These are phyloP conservation scores for Nosema granulosis DNA, from an alignment of 371 early-diverging fungal genomes.

Conservation along the genomic window DNA sequence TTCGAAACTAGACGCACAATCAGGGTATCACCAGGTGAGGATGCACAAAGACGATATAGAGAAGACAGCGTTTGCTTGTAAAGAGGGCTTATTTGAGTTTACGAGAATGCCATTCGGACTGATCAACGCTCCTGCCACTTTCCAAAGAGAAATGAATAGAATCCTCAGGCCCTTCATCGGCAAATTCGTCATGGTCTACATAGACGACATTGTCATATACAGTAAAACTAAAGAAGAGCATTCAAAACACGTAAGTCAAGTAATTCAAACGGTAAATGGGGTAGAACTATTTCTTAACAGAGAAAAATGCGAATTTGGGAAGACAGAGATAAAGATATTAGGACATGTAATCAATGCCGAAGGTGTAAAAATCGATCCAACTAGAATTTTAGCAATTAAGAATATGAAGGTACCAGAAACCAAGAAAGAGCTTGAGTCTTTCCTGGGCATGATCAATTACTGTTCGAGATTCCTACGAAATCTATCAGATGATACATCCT, in stretches of 20 bases:
- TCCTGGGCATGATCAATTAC: conserved; percentile 14
- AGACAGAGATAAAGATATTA: conserved; percentile 35
- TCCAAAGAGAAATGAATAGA: conserved; percentile 53
- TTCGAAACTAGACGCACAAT: not conserved
- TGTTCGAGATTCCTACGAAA: conserved; percentile 1
- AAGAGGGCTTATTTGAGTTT: conserved; percentile 63
- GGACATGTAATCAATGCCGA: not conserved
- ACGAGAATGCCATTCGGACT: conserved; percentile 36
- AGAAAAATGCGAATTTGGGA: conserved; percentile 21
- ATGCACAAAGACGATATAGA: not conserved
- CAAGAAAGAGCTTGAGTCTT: not conserved
- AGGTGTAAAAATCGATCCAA: not conserved
- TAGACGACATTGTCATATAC: conserved; percentile 34
- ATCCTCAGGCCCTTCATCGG: conserved; percentile 4
- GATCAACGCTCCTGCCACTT: conserved; percentile 38
- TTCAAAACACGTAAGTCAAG: not conserved
- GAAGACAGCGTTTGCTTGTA: conserved; percentile 66
- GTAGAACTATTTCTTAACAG: conserved; percentile 8
- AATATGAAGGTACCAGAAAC: no score
- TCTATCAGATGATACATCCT: no score
- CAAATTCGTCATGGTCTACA: conserved; percentile 6
- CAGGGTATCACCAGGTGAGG: not conserved
- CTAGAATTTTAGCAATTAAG: no score
- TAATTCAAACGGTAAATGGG: not conserved
- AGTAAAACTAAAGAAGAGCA: conserved; percentile 19